A percentile compares a stretch with the other conserved stretches of the same genome.
These are phyloP conservation scores for Sporothrix luriei DNA, from an alignment of 2,329 filamentous ascomycete species.

Conservation along the genomic window DNA sequence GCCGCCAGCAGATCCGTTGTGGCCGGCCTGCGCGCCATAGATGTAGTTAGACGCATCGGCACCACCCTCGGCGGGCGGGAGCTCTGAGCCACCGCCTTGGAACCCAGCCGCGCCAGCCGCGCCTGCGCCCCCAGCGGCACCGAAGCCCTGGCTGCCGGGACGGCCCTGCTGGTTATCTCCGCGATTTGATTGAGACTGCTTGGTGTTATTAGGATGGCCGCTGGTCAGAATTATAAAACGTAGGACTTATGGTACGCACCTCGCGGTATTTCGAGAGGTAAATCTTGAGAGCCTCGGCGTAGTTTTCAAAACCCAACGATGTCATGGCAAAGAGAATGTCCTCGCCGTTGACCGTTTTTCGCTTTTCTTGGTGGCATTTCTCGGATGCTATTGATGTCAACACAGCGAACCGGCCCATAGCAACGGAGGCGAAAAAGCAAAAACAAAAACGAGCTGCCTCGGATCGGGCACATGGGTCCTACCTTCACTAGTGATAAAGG, in stretches of 20 bases:
- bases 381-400: slow-evolving; percentile 75
- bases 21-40: slow-evolving; percentile 57
- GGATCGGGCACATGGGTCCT: slow-evolving; percentile 42
- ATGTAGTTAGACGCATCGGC: slow-evolving; percentile 52
- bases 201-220: no score
- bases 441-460: no score
- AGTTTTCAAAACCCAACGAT: slow-evolving; percentile 97
- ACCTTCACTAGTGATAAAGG: slow-evolving; percentile 99
- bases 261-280: slow-evolving; percentile 97
- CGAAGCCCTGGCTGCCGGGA: slow-evolving; percentile 58
- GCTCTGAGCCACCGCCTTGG: slow-evolving; percentile 50
- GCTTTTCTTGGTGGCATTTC: slow-evolving; percentile 98
- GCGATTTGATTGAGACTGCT: slow-evolving; percentile 75
- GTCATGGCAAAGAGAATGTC: slow-evolving; percentile 99
- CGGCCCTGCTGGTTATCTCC: slow-evolving; percentile 57
- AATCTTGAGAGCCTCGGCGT: slow-evolving; percentile 95
- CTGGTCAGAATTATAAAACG: neutral
- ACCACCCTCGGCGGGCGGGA: slow-evolving; percentile 50
- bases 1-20: slow-evolving; percentile 59
- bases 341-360: slow-evolving; percentile 98
- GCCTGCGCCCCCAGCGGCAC: slow-evolving; percentile 47
- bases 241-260: slow-evolving; percentile 59
- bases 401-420: neutral
- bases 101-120: slow-evolving; percentile 50
- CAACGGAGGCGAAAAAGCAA: no score